Conservation (phyloP, 768 basidiomycete species). For the Boletus huronensis region DNA sequence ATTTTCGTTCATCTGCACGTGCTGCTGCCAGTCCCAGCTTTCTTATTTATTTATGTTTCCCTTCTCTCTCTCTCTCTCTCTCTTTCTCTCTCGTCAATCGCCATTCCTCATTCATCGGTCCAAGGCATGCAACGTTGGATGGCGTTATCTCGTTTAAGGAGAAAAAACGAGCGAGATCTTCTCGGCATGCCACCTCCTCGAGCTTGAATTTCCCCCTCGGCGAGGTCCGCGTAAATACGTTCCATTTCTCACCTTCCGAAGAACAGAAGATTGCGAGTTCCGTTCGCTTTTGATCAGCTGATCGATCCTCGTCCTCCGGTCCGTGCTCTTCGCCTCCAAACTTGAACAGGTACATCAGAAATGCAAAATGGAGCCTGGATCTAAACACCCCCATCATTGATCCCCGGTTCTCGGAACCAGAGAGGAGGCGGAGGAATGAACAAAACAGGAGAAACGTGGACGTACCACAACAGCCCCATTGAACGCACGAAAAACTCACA, state of each 20-base stretch:
- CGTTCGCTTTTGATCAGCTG: neutral
- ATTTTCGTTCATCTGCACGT: conserved; percentile 27
- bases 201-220: neutral
- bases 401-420: neutral
- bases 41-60: neutral
- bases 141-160: neutral
- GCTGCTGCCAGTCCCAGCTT: no score
- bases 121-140: neutral
- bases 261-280: neutral
- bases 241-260: neutral
- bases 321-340: conserved; percentile 2
- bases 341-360: neutral
- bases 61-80: neutral
- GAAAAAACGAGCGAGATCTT: no score
- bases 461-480: no score
- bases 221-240: neutral
- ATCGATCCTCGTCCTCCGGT: neutral
- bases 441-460: no score
- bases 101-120: neutral
- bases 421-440: no score
- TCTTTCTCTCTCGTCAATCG: no score
- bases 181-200: neutral
- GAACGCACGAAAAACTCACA: neutral
- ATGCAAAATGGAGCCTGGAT: neutral
- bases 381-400: neutral